These are phyloP conservation scores for Ogataea paradorogensis DNA, from an alignment of 805 yeast genomes.

Conservation along the genomic window DNA sequence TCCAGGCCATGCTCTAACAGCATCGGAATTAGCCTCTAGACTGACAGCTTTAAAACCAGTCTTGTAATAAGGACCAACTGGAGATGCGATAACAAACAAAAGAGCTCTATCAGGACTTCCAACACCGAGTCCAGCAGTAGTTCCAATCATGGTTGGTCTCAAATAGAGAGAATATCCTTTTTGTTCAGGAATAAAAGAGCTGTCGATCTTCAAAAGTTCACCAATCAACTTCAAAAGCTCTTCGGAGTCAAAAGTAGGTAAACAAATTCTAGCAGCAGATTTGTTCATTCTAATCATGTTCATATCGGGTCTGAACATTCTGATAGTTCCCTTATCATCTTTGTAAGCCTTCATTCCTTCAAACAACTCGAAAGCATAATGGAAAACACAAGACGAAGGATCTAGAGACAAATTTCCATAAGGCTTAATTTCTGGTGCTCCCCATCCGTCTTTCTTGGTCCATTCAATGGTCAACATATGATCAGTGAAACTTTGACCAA, in stretches of 20 bases:
- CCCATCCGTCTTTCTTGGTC: conserved; percentile 80
- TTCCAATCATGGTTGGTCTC: conserved; percentile 95
- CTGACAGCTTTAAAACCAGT: conserved; percentile 95
- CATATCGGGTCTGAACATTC: conserved; percentile 88
- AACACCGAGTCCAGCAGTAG: conserved; percentile 86
- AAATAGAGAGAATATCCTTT: conserved; percentile 88
- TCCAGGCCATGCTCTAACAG: conserved; percentile 99
- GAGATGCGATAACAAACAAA: conserved; percentile 84
- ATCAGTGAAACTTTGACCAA: conserved; percentile 76
- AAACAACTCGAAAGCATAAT: conserved; percentile 90
- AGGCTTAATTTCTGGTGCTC: conserved; percentile 81
- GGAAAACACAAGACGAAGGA: conserved; percentile 89
- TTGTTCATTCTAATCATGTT: conserved; percentile 90
- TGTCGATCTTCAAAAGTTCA: conserved; percentile 71
- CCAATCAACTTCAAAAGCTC: conserved; percentile 74
- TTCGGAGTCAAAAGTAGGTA: conserved; percentile 81
- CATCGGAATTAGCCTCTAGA: conserved; percentile 92
- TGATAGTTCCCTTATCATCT: conserved; percentile 58
- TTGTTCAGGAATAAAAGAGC: conserved; percentile 76
- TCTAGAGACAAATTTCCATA: conserved; percentile 74
- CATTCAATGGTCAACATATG: conserved; percentile 90
- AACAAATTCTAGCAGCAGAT: conserved; percentile 83
- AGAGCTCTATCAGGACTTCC: conserved; percentile 77
- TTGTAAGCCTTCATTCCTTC: conserved; percentile 95
- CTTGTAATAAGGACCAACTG: conserved; percentile 94